Base-by-base conservation (phyloP, 352 stramenopile species). In the Thalassiosira delicatula region DNA sequence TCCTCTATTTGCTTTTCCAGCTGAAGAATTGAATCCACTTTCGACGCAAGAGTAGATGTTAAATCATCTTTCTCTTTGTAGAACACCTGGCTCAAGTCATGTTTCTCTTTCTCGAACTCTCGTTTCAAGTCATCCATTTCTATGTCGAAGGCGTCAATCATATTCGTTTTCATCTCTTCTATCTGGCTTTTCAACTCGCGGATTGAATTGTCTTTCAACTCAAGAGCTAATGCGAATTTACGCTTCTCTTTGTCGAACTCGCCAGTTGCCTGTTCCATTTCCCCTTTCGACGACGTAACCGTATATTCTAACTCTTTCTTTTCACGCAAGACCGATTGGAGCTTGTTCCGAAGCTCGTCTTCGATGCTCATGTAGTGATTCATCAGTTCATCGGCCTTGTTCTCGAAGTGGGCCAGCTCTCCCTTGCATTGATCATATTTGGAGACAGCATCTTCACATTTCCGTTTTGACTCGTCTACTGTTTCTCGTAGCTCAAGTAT, bases 291-390 rank as follows among this genome's bases (percentile, higher is more conserved):
- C 1, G 70, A 23, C 42, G 35, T 57, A 12, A 88, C 61, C 54
- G 79, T 73, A 32, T 59, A 65, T 11, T 76, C 67, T 0, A 73
- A 35, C 7, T 42, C n/a, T 23, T 79, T 71, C 59, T 82, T 88
- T 51, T 88, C 81, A 42, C 21, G 27, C 65, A 82, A 72, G 42
- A 81, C 59, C 8, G 61, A 65, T 37, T 81, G 60, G 0, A 87
- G 66, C 46, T 87, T 74, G 8, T 23, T 53, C 30, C 81, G 54
- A 65, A 87, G 81, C 27, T 84, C 70, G 40, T 87, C 75, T 76
- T 87, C 81, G 35, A 87, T 88, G 56, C 76, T 66, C 81, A 88
- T 88, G 27, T 88, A 88, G 54, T 88, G 81, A n/a, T 67, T 23
- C 32, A 69, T 70, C 11, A 88, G 76, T 1, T 84, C 63, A 53